These are phyloP conservation scores for Physcomitrium patens DNA, from an alignment of 225 moss, liverwort and hornwort species.

Conservation along the genomic window DNA sequence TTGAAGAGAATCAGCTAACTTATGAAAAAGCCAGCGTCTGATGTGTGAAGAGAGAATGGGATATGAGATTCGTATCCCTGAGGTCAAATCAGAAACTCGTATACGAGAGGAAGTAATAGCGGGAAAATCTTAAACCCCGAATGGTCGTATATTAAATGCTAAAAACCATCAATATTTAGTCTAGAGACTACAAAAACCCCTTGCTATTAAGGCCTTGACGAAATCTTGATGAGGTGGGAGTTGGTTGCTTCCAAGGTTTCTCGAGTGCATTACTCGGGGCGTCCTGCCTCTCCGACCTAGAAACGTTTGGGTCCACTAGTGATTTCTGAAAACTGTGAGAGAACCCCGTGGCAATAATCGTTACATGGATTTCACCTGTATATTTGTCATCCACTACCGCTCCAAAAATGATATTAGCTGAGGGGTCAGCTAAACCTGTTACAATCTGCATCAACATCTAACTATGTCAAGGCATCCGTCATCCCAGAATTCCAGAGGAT, in stretches of 20 bases:
- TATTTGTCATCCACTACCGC: slow-evolving; percentile 63
- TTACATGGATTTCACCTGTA: slow-evolving; percentile 79
- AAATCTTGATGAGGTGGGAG: slow-evolving; percentile 73
- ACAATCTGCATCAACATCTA: slow-evolving; percentile 59
- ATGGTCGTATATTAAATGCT: slow-evolving; percentile 13
- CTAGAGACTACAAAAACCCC: slow-evolving; percentile 66
- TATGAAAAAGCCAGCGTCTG: no score
- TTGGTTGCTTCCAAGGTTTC: slow-evolving; percentile 69
- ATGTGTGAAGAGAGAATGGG: not conserved
- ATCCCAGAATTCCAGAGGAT: not conserved
- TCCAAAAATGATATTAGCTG: slow-evolving; percentile 85
- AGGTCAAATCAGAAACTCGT: not conserved
- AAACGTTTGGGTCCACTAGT: slow-evolving; percentile 72
- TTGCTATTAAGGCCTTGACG: slow-evolving; percentile 79
- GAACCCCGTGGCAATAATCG: slow-evolving; percentile 91
- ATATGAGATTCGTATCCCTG: not conserved
- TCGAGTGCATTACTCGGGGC: slow-evolving; percentile 47
- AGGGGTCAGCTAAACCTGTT: slow-evolving; percentile 76
- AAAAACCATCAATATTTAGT: slow-evolving; percentile 18
- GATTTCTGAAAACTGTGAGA: slow-evolving; percentile 87
- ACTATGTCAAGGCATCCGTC: slow-evolving; percentile 1
- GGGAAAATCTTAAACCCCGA: not conserved
- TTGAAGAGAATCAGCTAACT: no score
- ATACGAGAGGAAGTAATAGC: slow-evolving; percentile 7
- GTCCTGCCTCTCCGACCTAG: slow-evolving; percentile 60